Evolutionary conservation across 257 asterid genomes (phyloP).

Genomic region (Mentha longifolia): DNA sequence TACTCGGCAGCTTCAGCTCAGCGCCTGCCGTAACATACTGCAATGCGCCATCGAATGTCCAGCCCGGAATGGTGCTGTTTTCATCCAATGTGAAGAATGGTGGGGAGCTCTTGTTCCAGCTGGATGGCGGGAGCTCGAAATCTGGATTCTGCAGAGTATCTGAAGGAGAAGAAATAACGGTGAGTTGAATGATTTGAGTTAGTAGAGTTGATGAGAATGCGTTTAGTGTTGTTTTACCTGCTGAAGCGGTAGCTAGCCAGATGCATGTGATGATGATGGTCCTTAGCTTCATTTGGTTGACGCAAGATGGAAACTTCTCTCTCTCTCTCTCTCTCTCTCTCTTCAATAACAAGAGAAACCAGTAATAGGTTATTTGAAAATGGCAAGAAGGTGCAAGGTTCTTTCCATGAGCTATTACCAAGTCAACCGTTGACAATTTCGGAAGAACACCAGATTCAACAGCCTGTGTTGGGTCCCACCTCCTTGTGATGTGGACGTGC

Average conservation of each 20-base stretch:
- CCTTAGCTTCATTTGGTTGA: constrained; percentile 34
- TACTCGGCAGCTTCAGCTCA: constrained; percentile 32
- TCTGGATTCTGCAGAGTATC: constrained; percentile 60
- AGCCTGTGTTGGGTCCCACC: background rate
- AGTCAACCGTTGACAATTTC: constrained; percentile 5
- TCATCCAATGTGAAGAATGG: constrained; percentile 40
- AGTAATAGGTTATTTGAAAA: background rate
- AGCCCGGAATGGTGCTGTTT: constrained; percentile 57
- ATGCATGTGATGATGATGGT: constrained; percentile 26
- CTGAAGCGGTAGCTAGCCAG: constrained; percentile 33
- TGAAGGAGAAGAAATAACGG: constrained; percentile 24
- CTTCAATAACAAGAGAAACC: background rate
- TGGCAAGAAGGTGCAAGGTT: constrained; percentile 26
- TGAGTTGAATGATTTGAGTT: background rate
- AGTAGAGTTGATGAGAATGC: background rate
- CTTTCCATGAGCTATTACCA: constrained; percentile 17
- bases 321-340: constrained; percentile 2
- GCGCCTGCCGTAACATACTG: constrained; percentile 44
- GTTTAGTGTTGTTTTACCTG: constrained; percentile 33
- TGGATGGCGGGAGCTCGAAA: constrained; percentile 58
- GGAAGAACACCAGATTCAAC: background rate
- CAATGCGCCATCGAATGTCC: constrained; percentile 58
- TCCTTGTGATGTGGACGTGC: background rate
- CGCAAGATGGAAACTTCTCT: background rate
- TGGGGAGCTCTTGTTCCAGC: constrained; percentile 44